Evolutionary conservation across 2,329 filamentous ascomycete species (phyloP), one percentile per base, ranked within the genome.

Genomic region (Scortechinia acanthostroma): DNA sequence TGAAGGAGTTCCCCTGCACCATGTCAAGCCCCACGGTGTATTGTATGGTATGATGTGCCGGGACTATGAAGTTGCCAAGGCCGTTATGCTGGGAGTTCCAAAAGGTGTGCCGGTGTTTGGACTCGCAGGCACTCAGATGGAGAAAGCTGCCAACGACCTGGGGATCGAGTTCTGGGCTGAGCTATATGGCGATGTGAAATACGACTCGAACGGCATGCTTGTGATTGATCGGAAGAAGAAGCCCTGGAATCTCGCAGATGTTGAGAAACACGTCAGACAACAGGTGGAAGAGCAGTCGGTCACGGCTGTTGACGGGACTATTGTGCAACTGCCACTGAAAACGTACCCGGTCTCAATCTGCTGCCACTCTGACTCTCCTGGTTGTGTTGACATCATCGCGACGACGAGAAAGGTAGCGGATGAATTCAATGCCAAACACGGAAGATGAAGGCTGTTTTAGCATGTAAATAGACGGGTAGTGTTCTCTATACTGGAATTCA

Each of bases 21-120:
- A 84, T 51, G 73, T 84, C 33, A 84, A 81, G 55, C 76, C 78
- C 2, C 78, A 83, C 46, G 77, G 77, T 3, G 69, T 75, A 19
- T 63, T 83, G 2, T 82, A 79, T 53, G 60, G 60, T 30, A 58
- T 55, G 40, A 56, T 62, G 52, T 56, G 58, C 42, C 57, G 73
- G 48, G 69, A 77, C 50, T 63, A 63, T 44, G 71, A 74, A 13
- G 61, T 70, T 2, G 74, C 73, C 23, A 62, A 64, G 40, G 75
- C 74, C 0, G 74, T 78, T 2, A 73, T 75, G 55, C 56, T 59
- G n/a, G 74, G 66, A 3, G 68, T 77, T 22, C 74, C 73, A 0
- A 62, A 63, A 37, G 72, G 71, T 0, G 63, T 66, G 1, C 65
- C 66, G 0, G 73, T 77, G 0, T 77, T 78, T 51, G 75, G 75